These are phyloP conservation scores for Crucibulum cyathiforme DNA, from an alignment of 1,284 basidiomycete genomes.

Conservation along the genomic window DNA sequence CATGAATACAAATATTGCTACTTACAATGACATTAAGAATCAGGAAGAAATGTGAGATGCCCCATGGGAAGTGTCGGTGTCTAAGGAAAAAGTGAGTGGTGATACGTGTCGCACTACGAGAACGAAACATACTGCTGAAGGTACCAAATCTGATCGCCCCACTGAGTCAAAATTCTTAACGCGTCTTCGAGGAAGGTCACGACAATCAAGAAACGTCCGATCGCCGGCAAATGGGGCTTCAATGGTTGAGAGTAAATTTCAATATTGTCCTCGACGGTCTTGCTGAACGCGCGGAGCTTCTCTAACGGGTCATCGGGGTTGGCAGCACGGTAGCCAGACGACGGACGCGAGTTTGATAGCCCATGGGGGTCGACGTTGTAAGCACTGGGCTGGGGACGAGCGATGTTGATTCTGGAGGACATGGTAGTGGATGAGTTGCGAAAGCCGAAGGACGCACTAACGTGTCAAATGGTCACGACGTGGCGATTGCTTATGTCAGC, in stretches of 20 bases:
- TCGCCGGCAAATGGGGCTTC: slow-evolving; percentile 92
- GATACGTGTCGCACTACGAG: slow-evolving; percentile 6
- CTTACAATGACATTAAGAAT: slow-evolving; percentile 90
- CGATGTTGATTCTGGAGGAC: slow-evolving; percentile 84
- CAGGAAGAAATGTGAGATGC: slow-evolving; percentile 92
- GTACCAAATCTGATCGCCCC: slow-evolving; percentile 97
- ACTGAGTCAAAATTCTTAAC: slow-evolving; percentile 91
- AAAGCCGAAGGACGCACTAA: slow-evolving; percentile 26
- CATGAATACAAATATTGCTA: slow-evolving; percentile 19
- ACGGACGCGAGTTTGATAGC: slow-evolving; percentile 69
- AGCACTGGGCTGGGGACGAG: slow-evolving; percentile 68
- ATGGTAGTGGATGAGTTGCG: slow-evolving; percentile 52
- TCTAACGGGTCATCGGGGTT: slow-evolving; percentile 85
- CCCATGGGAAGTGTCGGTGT: slow-evolving; percentile 95
- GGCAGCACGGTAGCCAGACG: slow-evolving; percentile 75
- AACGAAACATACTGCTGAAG: slow-evolving; percentile 77
- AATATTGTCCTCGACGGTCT: slow-evolving; percentile 89
- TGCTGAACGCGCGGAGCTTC: slow-evolving; percentile 79
- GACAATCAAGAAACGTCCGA: slow-evolving; percentile 97
- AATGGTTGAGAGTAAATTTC: slow-evolving; percentile 94
- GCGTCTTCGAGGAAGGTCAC: slow-evolving; percentile 99
- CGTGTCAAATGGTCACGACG: slow-evolving; percentile 50
- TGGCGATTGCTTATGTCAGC: slow-evolving; percentile 43
- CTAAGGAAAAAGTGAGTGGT: slow-evolving; percentile 45
- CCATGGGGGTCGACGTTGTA: slow-evolving; percentile 75